Percentiles rank a stretch among this genome's conserved stretches.
phyloP scores from a whole-genome alignment of 176 grass and related monocot species.

The Triticum urartu region DNA sequence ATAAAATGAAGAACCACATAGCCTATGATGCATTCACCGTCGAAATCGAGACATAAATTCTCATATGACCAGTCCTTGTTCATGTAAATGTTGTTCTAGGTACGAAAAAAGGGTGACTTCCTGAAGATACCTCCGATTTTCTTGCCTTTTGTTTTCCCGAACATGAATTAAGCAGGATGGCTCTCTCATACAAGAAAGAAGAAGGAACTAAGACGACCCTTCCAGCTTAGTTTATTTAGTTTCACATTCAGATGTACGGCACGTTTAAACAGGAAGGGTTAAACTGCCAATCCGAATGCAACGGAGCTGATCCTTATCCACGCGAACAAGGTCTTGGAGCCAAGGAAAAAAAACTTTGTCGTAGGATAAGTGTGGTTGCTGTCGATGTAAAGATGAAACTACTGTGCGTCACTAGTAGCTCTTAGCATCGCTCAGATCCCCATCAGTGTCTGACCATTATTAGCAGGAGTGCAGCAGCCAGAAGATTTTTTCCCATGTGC shows the following conservation, averaged over 20 bases:
- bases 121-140: too few relatives aligned
- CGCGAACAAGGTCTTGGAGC: background rate
- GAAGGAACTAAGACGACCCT: background rate
- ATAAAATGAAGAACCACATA: background rate
- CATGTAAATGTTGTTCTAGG: too few relatives aligned
- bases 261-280: background rate
- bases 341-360: background rate
- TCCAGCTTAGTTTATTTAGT: background rate
- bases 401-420: background rate
- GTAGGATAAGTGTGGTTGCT: background rate
- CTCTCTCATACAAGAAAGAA: background rate
- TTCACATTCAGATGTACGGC: too few relatives aligned
- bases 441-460: conserved; percentile 34
- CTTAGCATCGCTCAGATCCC: conserved; percentile 26
- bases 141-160: too few relatives aligned
- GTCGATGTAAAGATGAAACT: background rate
- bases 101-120: too few relatives aligned
- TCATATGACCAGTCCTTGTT: too few relatives aligned
- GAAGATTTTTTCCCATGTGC: background rate
- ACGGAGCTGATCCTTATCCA: background rate
- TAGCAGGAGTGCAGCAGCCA: conserved; percentile 9
- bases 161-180: too few relatives aligned
- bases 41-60: background rate
- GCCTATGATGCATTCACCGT: background rate
- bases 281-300: background rate